phyloP scores from a whole-genome alignment of 768 basidiomycete species.

The Leucocoprinus sp. region DNA sequence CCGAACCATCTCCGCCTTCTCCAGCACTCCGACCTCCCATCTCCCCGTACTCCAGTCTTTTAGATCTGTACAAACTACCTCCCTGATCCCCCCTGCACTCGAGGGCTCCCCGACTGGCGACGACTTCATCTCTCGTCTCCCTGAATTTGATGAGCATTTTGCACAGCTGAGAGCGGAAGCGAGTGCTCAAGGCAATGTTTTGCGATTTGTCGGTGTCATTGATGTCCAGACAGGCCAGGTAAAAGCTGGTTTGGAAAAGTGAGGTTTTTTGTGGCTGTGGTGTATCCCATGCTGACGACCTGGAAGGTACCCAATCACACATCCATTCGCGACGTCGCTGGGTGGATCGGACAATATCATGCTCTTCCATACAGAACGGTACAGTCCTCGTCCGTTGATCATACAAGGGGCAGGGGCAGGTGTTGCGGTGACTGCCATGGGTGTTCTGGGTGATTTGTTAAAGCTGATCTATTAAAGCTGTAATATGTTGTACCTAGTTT shows the following conservation, averaged over 20 bases:
- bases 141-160: conserved; percentile 77
- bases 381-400: conserved; percentile 81
- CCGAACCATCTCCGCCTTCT: conserved; percentile 51
- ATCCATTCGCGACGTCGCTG: conserved; percentile 93
- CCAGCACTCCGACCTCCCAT: conserved; percentile 22
- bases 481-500: no score
- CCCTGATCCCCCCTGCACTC: conserved; percentile 76
- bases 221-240: conserved; percentile 67
- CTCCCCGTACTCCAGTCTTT: conserved; percentile 67
- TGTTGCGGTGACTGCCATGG: conserved; percentile 98
- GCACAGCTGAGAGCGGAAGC: conserved; percentile 72
- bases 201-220: conserved; percentile 91
- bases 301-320: conserved; percentile 73
- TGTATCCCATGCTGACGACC: neutral
- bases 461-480: conserved; percentile 34
- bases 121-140: conserved; percentile 73
- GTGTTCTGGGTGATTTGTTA: conserved; percentile 83
- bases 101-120: conserved; percentile 63
- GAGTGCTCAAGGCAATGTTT: conserved; percentile 68
- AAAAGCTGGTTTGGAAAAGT: conserved; percentile 88
- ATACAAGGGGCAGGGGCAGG: conserved; percentile 96
- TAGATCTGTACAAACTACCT: conserved; percentile 69
- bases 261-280: conserved; percentile 22
- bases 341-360: conserved; percentile 98
- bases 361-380: conserved; percentile 93